These are phyloP conservation scores for Tagetes patula DNA, from an alignment of 129 eudicot genomes.

Conservation along the genomic window DNA sequence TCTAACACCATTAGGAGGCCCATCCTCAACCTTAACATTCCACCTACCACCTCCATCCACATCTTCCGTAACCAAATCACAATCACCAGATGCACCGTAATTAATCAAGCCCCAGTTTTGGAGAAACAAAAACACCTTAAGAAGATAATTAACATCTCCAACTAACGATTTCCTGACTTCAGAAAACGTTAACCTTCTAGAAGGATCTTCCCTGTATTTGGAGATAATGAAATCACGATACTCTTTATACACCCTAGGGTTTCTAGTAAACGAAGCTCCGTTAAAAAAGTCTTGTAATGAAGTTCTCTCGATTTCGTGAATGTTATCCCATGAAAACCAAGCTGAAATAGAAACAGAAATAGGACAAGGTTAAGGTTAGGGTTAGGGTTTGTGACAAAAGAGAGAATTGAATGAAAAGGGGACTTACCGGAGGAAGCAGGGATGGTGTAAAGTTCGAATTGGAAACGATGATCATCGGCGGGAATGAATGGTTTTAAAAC, in stretches of 20 bases:
- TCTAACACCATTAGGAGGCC: conserved; percentile 89
- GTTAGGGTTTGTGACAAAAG: conserved; percentile 44
- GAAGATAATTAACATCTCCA: conserved; percentile 66
- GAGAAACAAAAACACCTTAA: conserved; percentile 66
- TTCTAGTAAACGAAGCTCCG: conserved; percentile 61
- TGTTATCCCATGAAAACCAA: conserved; percentile 88
- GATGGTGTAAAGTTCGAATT: conserved; percentile 85
- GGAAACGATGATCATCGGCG: conserved; percentile 51
- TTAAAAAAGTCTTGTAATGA: conserved; percentile 76
- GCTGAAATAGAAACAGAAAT: conserved; percentile 31
- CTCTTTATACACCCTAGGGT: conserved; percentile 87
- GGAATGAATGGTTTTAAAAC: conserved; percentile 51
- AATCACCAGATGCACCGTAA: conserved; percentile 34
- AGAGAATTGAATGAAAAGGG: conserved; percentile 5
- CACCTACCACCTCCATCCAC: conserved; percentile 38
- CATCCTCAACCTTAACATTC: conserved; percentile 88
- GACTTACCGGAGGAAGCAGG: conserved; percentile 76
- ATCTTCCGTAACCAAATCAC: conserved; percentile 37
- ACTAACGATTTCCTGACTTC: conserved; percentile 80
- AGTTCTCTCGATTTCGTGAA: conserved; percentile 68
- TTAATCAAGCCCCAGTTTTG: conserved; percentile 88
- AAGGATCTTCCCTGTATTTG: conserved; percentile 75
- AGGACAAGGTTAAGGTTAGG: conserved; percentile 23
- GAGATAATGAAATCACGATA: conserved; percentile 87
- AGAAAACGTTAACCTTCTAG: conserved; percentile 69